Percentiles rank a stretch among this genome's conserved stretches.
Evolutionary conservation across 352 stramenopile genomes (phyloP).

Genomic region (Poterioochromonas sp.): DNA sequence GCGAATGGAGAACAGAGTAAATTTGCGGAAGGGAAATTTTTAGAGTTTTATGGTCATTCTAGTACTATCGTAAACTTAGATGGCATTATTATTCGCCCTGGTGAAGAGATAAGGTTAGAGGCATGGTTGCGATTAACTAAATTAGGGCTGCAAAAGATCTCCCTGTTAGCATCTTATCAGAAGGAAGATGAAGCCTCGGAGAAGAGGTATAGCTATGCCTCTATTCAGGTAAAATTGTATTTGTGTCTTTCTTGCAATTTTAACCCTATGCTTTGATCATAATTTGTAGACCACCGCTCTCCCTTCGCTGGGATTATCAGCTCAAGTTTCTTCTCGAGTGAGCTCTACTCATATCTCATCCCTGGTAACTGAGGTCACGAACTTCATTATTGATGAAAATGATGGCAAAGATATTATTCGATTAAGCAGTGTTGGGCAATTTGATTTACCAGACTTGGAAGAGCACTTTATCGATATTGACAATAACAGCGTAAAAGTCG

Average conservation of each 20-base stretch:
- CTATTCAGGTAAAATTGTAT: no score
- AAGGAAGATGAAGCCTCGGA: background rate
- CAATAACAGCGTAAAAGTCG: background rate
- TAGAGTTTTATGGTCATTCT: constrained; percentile 13
- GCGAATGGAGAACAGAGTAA: background rate
- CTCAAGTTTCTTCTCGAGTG: background rate
- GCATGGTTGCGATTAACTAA: background rate
- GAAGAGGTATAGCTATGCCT: no score
- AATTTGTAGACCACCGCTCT: background rate
- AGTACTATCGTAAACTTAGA: background rate
- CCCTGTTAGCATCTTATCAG: constrained; percentile 3
- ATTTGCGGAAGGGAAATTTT: background rate
- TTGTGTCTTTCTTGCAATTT: no score
- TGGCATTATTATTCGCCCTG: background rate
- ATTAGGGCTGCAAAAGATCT: background rate
- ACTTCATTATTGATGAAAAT: no score
- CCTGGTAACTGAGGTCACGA: no score
- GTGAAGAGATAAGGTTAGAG: background rate
- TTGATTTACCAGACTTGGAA: background rate
- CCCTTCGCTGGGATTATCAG: background rate
- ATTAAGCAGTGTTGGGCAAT: background rate
- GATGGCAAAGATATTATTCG: background rate
- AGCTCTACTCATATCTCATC: no score
- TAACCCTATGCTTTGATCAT: background rate
- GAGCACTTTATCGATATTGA: background rate